phyloP scores from a whole-genome alignment of 2,329 filamentous ascomycete species.

The Calonectria pauciramosa region DNA sequence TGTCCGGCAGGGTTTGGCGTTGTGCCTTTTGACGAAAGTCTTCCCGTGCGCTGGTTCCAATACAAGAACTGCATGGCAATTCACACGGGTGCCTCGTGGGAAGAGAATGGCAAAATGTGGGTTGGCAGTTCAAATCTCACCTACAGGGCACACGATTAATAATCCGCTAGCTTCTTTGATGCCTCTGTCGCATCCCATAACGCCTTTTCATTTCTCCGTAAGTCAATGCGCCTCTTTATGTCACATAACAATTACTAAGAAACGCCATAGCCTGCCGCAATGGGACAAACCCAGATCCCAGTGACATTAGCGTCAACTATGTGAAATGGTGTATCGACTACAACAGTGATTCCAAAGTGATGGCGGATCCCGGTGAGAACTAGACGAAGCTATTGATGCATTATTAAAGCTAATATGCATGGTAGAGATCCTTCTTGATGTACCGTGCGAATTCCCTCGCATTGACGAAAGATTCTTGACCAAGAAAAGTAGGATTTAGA shows the following conservation, averaged over 20 bases:
- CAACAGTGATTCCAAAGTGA: not conserved
- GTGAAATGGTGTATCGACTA: not conserved
- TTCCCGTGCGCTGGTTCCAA: not conserved
- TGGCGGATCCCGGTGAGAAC: not conserved
- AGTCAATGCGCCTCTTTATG: not conserved
- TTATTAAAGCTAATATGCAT: not conserved
- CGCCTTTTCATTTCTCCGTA: not conserved
- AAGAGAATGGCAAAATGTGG: not conserved
- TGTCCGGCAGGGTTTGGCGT: not conserved
- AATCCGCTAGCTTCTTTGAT: not conserved
- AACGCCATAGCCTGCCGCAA: not conserved
- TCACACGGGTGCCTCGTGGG: not conserved
- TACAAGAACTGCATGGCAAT: conserved; percentile 6
- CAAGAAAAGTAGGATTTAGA: not conserved
- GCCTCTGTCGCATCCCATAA: not conserved
- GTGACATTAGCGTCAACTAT: not conserved
- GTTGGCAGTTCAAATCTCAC: not conserved
- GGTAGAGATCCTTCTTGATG: not conserved
- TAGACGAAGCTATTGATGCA: not conserved
- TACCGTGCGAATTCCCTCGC: not conserved
- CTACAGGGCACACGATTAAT: not conserved
- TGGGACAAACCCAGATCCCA: not conserved
- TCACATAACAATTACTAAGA: not conserved
- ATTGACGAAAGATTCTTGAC: not conserved
- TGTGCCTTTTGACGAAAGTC: not conserved